phyloP scores from a whole-genome alignment of 208 protist genomes.

The Tritrichomonas musculus region DNA sequence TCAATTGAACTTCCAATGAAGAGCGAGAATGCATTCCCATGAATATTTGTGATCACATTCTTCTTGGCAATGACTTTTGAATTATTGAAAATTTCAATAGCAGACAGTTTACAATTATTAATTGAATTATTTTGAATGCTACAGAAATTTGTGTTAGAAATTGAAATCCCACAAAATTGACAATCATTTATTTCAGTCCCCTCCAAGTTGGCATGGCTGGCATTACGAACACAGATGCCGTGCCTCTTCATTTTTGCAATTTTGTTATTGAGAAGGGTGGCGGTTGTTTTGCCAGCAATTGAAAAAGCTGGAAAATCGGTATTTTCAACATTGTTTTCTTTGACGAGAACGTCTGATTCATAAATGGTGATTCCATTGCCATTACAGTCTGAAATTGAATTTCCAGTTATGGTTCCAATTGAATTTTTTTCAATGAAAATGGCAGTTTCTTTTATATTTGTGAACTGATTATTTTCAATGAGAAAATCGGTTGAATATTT shows the following conservation, averaged over 20 bases:
- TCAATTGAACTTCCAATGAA: background rate
- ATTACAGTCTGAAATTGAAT: background rate
- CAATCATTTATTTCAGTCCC: background rate
- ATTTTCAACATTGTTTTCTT: too few relatives aligned
- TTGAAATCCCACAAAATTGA: background rate
- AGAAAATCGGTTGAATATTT: background rate
- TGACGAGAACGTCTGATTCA: background rate
- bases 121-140: background rate
- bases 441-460: background rate
- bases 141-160: background rate
- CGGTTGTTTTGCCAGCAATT: background rate
- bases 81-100: background rate
- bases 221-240: background rate
- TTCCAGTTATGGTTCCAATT: background rate
- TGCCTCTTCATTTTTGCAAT: background rate
- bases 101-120: background rate
- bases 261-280: background rate
- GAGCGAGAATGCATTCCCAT: background rate
- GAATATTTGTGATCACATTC: background rate
- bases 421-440: background rate
- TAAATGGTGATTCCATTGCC: background rate
- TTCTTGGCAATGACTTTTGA: background rate
- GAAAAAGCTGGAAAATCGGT: background rate
- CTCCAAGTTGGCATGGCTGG: background rate
- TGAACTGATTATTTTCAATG: background rate